These are phyloP conservation scores for Inonotus obliquus DNA, from an alignment of 1,284 basidiomycete genomes.

Conservation along the genomic window DNA sequence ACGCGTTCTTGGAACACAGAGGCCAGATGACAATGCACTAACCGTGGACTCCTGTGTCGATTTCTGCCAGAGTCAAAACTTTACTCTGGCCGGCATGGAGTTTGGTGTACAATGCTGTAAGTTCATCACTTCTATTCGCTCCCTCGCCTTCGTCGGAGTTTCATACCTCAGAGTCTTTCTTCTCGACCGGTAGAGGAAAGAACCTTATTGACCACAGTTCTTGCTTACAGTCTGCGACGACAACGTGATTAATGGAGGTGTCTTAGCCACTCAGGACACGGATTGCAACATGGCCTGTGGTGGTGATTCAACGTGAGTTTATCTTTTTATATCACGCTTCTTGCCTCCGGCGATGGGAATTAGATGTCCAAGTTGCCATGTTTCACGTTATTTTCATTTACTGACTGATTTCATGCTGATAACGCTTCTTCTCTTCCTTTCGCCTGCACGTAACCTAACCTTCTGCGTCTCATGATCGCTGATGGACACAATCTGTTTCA, in stretches of 20 bases:
- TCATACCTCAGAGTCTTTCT: not conserved
- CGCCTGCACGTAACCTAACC: not conserved
- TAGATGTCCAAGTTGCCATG: not conserved
- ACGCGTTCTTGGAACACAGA: constrained; percentile 38
- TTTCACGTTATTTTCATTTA: not conserved
- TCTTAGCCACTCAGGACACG: constrained; percentile 34
- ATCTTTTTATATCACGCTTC: constrained; percentile 7
- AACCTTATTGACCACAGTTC: not conserved
- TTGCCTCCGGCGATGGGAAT: constrained; percentile 7
- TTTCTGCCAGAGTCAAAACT: constrained; percentile 38
- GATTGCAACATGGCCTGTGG: constrained; percentile 66
- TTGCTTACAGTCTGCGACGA: constrained; percentile 54
- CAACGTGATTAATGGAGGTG: constrained; percentile 53
- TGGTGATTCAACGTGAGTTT: constrained; percentile 54
- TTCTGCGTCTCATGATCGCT: not conserved
- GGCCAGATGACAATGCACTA: constrained; percentile 28
- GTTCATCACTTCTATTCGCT: constrained; percentile 23
- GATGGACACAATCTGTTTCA: not conserved
- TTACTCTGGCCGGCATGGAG: constrained; percentile 44
- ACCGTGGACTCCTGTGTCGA: constrained; percentile 46
- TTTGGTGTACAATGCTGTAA: constrained; percentile 55
- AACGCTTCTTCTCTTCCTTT: not conserved
- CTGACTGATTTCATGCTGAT: not conserved
- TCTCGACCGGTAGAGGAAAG: no score
- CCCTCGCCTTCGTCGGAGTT: not conserved